phyloP scores from a whole-genome alignment of 108 stramenopile species.

The Pseudonitzschia multiseries region DNA sequence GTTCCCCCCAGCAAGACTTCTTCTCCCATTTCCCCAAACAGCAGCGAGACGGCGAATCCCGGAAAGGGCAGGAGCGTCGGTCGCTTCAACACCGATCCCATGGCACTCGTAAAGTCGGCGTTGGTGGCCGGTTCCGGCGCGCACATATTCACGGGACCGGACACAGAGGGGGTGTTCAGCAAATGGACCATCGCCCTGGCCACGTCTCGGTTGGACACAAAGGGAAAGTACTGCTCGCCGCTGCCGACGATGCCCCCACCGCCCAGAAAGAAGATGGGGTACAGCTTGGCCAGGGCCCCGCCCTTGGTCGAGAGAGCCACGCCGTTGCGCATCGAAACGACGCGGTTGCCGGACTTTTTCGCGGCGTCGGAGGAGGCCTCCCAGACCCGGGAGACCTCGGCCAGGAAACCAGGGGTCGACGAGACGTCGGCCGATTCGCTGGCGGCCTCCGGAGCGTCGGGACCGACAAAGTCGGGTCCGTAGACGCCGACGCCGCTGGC shows the following conservation, averaged over 20 bases:
- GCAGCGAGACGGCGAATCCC: constrained; percentile 45
- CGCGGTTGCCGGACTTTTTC: constrained; percentile 32
- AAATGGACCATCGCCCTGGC: constrained; percentile 52
- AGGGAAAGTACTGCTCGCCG: constrained; percentile 65
- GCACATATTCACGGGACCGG: constrained; percentile 64
- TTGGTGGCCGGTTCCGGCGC: constrained; percentile 61
- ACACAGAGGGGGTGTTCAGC: constrained; percentile 30
- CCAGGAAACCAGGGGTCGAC: constrained; percentile 43
- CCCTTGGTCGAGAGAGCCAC: constrained; percentile 59
- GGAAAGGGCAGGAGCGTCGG: constrained; percentile 73
- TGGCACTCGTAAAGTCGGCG: constrained; percentile 59
- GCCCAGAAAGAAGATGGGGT: constrained; percentile 58
- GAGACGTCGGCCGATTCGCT: constrained; percentile 47
- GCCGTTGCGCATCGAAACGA: constrained; percentile 61
- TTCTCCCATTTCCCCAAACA: constrained; percentile 85
- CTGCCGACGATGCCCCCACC: constrained; percentile 64
- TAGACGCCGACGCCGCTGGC: constrained; percentile 60
- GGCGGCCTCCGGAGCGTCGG: constrained; percentile 18
- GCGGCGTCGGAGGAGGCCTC: constrained; percentile 42
- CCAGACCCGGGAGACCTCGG: constrained; percentile 48
- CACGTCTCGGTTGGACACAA: constrained; percentile 51
- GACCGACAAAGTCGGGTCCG: constrained; percentile 42
- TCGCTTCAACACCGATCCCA: constrained; percentile 56
- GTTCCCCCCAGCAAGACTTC: constrained; percentile 69
- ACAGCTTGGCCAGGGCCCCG: constrained; percentile 62